Conservation (phyloP, 176 grass and related monocot species). For the Ananas comosus region DNA sequence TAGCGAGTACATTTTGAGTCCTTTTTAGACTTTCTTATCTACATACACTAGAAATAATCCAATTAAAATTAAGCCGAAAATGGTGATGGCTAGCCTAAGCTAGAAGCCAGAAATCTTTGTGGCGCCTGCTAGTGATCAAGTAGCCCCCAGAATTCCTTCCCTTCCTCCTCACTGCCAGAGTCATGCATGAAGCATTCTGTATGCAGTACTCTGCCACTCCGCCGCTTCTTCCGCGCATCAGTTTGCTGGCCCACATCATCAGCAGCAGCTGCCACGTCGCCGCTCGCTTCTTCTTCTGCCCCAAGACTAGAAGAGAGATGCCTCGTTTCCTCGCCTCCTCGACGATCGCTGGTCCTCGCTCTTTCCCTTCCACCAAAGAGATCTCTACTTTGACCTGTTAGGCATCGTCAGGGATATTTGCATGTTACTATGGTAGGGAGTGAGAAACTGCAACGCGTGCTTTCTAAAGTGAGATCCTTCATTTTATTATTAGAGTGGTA, state of each 20-base stretch:
- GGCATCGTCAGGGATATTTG: not conserved
- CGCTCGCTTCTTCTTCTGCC: conserved; percentile 28
- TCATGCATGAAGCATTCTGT: conserved; percentile 65
- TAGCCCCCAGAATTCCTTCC: conserved; percentile 50
- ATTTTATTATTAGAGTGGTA: no score
- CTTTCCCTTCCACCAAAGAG: conserved; percentile 39
- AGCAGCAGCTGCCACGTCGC: conserved; percentile 21
- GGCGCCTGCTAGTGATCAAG: conserved; percentile 45
- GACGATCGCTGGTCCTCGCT: conserved; percentile 49
- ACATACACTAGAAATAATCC: no score
- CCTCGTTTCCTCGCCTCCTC: conserved; percentile 46
- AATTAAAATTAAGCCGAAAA: no score
- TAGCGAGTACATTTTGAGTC: no score
- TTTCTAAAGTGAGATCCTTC: no score
- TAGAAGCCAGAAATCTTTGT: conserved; percentile 31
- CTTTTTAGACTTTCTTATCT: no score
- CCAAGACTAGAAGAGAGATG: conserved; percentile 54
- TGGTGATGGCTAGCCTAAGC: not conserved
- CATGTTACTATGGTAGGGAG: no score
- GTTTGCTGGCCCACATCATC: conserved; percentile 14
- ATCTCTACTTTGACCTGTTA: conserved; percentile 44
- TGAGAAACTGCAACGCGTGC: no score
- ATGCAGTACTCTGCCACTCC: conserved; percentile 52
- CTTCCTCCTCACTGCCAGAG: conserved; percentile 40
- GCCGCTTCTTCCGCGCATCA: conserved; percentile 2